These are phyloP conservation scores for Fragosphaeria purpurea DNA, from an alignment of 2,329 filamentous ascomycete genomes.

Conservation along the genomic window DNA sequence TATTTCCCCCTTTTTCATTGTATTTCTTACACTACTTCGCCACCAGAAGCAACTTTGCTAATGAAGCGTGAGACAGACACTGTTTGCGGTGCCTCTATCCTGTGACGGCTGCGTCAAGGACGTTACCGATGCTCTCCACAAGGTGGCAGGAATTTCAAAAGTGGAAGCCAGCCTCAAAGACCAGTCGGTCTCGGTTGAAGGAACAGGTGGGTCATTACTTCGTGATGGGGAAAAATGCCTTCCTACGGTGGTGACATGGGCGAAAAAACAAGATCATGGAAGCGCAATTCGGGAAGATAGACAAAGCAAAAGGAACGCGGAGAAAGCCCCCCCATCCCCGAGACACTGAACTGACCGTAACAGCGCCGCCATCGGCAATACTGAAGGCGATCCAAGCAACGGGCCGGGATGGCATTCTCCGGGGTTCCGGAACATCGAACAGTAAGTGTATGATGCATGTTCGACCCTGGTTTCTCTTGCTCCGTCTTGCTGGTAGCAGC, in stretches of 20 bases:
- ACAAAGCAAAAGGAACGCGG: too few species aligned
- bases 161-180: slow-evolving; percentile 74
- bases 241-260: background rate
- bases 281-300: background rate
- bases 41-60: slow-evolving; percentile 9
- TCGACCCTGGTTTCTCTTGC: too few species aligned
- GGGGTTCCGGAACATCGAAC: slow-evolving; percentile 77
- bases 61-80: slow-evolving; percentile 48
- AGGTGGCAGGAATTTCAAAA: slow-evolving; percentile 69
- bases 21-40: too few species aligned
- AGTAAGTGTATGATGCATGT: slow-evolving; percentile 43
- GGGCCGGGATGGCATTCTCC: slow-evolving; percentile 85
- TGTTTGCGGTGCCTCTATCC: slow-evolving; percentile 89
- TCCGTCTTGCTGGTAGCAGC: too few species aligned
- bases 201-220: slow-evolving; percentile 49
- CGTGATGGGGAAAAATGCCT: too few species aligned
- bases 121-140: slow-evolving; percentile 68
- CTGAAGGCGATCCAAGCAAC: slow-evolving; percentile 81
- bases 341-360: background rate
- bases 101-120: slow-evolving; percentile 84
- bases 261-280: too few species aligned
- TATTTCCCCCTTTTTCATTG: background rate
- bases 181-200: slow-evolving; percentile 75
- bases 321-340: too few species aligned
- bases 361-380: slow-evolving; percentile 77